Evolutionary conservation across 257 asterid genomes (phyloP), one percentile per base, ranked within the genome.

Genomic region (Ilex asprella): DNA sequence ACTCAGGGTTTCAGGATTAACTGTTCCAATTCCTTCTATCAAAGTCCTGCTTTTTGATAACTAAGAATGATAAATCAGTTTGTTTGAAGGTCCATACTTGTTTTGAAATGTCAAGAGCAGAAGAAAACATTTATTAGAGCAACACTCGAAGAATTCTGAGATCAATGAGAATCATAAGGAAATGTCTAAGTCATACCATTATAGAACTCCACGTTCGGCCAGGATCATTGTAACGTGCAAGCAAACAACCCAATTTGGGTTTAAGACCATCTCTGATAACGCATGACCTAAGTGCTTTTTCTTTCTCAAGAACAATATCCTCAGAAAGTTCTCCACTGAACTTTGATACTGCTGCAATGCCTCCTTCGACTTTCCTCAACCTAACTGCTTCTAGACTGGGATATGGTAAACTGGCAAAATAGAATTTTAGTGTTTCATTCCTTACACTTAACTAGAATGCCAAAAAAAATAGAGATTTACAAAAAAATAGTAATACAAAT

Each of bases 271-370:
- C 89, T 52, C 47, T 69, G 0, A 71, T 43, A 57, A 91, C 81
- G 53, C 61, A 61, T 11, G 79, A 69, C 53, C 94, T 66, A 56
- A 91, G 64, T 41, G 54, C 66, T 55, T 79, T 84, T 72, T 86
- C 96, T 76, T 84, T 91, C 62, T 86, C 85, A 14, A 16, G 73
- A 57, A 81, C 88, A 66, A 76, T 66, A 39, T 84, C 84, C 69
- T 91, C 98, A 0, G 62, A 59, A 63, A 96, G 90, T 72, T 82
- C 79, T 32, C 98, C 98, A 35, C 96, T 88, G 87, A 91, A 91
- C 59, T 80, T 91, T 30, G 70, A 46, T 14, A 79, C 95, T 54
- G 95, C 98, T 58, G 96, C 98, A 56, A 82, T 65, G 21, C 94
- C 95, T 44, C 87, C 95, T 76, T 88, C 89, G 41, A 81, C 85